Evolutionary conservation across 352 stramenopile species (phyloP), one percentile per base, ranked within the genome.

Genomic region (Phytophthora meadii): DNA sequence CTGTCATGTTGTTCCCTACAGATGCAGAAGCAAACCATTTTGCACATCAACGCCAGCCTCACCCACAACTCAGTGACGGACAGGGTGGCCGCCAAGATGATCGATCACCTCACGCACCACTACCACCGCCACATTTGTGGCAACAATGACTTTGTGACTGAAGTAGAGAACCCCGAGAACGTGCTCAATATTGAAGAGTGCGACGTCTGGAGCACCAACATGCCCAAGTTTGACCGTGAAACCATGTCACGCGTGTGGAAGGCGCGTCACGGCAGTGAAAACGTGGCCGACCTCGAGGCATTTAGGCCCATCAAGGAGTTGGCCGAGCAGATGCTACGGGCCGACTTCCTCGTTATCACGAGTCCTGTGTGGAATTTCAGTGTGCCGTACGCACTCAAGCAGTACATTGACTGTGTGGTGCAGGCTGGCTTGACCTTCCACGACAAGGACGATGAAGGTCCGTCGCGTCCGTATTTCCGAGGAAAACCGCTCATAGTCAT

Each of bases 401-500:
- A 92, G 71, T 93, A 92, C 66, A 92, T 91, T 44, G 81, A 92
- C 60, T 93, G 85, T 67, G 86, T 90, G 44, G 77, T 92, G 49
- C 82, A 92, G 58, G 79, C 81, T 1, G 82, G 79, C 1, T 50
- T 93, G 49, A 93, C 82, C 10, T 91, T 89, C 74, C 73, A 74
- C 32, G 79, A 92, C 47, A 82, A 85, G 46, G 79, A 93, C 54
- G 79, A 72, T 36, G 71, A 72, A 24, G 80, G 82, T 0, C 81
- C 82, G 8, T 88, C 72, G 19, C 74, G 82, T 7, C 83, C 81
- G 32, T 91, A 76, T 61, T 83, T 91, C 51, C 77, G 64, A 27
- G 82, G 78, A 32, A 72, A 76, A 4, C 75, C 85, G 14, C 48
- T 93, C 28, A 87, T 93, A 52, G 74, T 93, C 45, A 89, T 93